Percentiles rank a stretch among this genome's conserved stretches.
These are phyloP conservation scores for Ophiosphaerella narmari DNA, from an alignment of 2,329 filamentous ascomycete genomes.

Conservation along the genomic window DNA sequence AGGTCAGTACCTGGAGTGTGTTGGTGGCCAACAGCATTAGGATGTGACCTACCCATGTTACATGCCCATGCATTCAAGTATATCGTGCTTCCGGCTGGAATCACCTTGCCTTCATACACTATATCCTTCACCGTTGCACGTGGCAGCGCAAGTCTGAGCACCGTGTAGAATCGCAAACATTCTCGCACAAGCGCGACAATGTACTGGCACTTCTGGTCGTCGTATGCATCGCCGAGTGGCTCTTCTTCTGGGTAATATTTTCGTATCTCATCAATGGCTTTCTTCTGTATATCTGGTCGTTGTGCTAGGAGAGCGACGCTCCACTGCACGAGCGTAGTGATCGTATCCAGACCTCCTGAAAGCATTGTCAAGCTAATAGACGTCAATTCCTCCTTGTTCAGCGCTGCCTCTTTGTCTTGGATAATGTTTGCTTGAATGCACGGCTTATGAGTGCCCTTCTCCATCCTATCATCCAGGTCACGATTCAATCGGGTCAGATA, in stretches of 20 bases:
- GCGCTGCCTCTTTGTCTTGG: slow-evolving; percentile 64
- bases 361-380: slow-evolving; percentile 72
- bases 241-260: slow-evolving; percentile 57
- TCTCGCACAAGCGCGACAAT: slow-evolving; percentile 67
- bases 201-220: slow-evolving; percentile 68
- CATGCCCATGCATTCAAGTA: slow-evolving; percentile 72
- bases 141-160: slow-evolving; percentile 66
- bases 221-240: slow-evolving; percentile 63
- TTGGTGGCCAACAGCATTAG: not conserved
- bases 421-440: slow-evolving; percentile 72
- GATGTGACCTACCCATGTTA: slow-evolving; percentile 63
- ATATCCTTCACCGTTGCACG: slow-evolving; percentile 65
- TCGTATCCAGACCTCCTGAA: slow-evolving; percentile 68
- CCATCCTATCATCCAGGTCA: slow-evolving; percentile 65
- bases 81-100: slow-evolving; percentile 66
- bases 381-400: slow-evolving; percentile 66
- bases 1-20: not conserved
- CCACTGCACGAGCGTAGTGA: slow-evolving; percentile 69
- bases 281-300: slow-evolving; percentile 65
- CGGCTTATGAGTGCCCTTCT: slow-evolving; percentile 63
- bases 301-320: slow-evolving; percentile 64
- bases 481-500: slow-evolving; percentile 63
- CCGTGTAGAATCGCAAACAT: slow-evolving; percentile 65
- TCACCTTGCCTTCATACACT: slow-evolving; percentile 60
- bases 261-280: slow-evolving; percentile 61